phyloP scores from a whole-genome alignment of 495 filamentous ascomycete genomes.

The Bacidia rubella region DNA sequence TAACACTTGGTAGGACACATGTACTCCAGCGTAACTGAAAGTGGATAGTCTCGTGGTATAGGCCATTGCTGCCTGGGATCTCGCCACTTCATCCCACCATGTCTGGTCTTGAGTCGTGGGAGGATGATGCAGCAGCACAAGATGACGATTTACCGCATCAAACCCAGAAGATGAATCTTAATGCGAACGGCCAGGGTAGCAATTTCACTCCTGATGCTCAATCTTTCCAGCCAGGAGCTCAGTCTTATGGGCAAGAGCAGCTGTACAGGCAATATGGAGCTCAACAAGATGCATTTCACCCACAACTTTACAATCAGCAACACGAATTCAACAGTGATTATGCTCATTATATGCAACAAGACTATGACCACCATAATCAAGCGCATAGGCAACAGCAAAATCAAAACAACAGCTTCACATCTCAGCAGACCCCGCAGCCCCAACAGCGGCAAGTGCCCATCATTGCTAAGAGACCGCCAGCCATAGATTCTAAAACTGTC shows the following conservation, averaged over 20 bases:
- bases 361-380: slow-evolving; percentile 46
- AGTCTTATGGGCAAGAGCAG: slow-evolving; percentile 67
- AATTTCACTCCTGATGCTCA: slow-evolving; percentile 63
- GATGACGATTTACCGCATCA: slow-evolving; percentile 75
- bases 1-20: no score
- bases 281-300: slow-evolving; percentile 20
- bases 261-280: slow-evolving; percentile 34
- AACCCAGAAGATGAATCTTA: slow-evolving; percentile 59
- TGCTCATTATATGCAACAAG: slow-evolving; percentile 41
- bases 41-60: no score
- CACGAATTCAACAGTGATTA: slow-evolving; percentile 38
- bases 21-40: no score
- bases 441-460: slow-evolving; percentile 47
- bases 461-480: slow-evolving; percentile 50
- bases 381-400: slow-evolving; percentile 38
- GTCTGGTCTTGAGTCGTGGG: slow-evolving; percentile 86
- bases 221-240: slow-evolving; percentile 67
- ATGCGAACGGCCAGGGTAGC: slow-evolving; percentile 44
- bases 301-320: slow-evolving; percentile 35
- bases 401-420: slow-evolving; percentile 34
- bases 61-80: no score
- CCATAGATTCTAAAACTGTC: slow-evolving; percentile 26
- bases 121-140: slow-evolving; percentile 82
- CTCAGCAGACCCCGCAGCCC: slow-evolving; percentile 36
- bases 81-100: slow-evolving; percentile 43